These are phyloP conservation scores for Tricholoma bakamatsutake DNA, from an alignment of 768 basidiomycete species.

Conservation along the genomic window DNA sequence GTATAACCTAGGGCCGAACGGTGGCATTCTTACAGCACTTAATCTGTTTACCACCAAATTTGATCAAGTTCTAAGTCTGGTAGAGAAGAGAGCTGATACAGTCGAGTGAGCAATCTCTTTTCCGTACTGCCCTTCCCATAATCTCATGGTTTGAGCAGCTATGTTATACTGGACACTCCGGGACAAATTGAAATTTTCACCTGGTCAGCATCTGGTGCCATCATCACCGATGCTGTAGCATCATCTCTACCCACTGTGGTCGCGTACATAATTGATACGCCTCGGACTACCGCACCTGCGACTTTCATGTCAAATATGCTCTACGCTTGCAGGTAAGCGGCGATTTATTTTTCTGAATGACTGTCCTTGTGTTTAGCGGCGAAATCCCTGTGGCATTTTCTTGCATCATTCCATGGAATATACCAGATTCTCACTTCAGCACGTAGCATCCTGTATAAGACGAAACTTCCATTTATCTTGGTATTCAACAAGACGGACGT, in stretches of 20 bases:
- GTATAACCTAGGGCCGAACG: constrained; percentile 98
- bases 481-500: constrained; percentile 99
- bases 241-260: constrained; percentile 90
- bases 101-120: constrained; percentile 64
- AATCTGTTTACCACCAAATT: constrained; percentile 99
- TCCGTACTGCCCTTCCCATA: background rate
- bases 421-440: background rate
- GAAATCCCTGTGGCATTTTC: background rate
- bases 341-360: background rate
- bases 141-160: constrained; percentile 38
- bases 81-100: constrained; percentile 84
- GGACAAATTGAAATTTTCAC: constrained; percentile 99
- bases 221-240: constrained; percentile 96
- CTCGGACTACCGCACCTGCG: constrained; percentile 87
- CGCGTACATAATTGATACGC: constrained; percentile 97
- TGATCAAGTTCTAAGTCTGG: constrained; percentile 87
- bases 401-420: background rate
- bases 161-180: constrained; percentile 94
- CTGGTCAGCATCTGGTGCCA: constrained; percentile 98
- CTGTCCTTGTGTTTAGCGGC: background rate
- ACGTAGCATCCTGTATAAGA: constrained; percentile 91
- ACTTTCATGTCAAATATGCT: constrained; percentile 99
- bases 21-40: constrained; percentile 93
- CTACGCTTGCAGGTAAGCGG: constrained; percentile 86
- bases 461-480: constrained; percentile 92